Conservation (phyloP, 1,284 basidiomycete species). For the Naganishia cerealis region DNA sequence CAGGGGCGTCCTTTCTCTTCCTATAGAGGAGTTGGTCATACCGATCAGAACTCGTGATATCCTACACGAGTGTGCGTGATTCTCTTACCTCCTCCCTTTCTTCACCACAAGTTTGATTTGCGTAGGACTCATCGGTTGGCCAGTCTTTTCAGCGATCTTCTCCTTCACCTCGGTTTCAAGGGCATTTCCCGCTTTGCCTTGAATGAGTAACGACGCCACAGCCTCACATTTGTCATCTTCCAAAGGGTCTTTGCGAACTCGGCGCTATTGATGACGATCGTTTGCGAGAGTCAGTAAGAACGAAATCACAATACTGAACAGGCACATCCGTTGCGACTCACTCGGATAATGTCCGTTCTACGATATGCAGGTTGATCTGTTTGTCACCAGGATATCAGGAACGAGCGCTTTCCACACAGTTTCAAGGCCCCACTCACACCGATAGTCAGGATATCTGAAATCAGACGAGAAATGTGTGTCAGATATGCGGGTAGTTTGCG, state of each 20-base stretch:
- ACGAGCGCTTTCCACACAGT: neutral
- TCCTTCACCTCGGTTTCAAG: conserved; percentile 49
- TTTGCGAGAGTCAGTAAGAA: neutral
- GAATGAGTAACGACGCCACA: conserved; percentile 48
- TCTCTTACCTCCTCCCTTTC: conserved; percentile 30
- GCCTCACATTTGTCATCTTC: conserved; percentile 52
- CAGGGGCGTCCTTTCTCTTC: conserved; percentile 42
- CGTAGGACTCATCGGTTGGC: conserved; percentile 35
- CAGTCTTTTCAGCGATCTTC: conserved; percentile 38
- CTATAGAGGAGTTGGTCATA: neutral
- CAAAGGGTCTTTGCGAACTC: conserved; percentile 49
- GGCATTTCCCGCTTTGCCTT: conserved; percentile 46
- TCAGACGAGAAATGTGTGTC: too few relatives aligned
- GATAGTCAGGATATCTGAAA: conserved; percentile 47
- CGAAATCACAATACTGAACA: neutral
- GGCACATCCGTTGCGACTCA: neutral
- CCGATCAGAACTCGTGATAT: neutral
- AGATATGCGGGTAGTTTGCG: neutral
- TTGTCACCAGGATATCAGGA: neutral
- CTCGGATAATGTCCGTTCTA: conserved; percentile 49
- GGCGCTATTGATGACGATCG: conserved; percentile 31
- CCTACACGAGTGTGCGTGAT: too few relatives aligned
- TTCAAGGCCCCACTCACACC: conserved; percentile 32
- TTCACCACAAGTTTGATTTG: conserved; percentile 32
- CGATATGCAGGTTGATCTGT: conserved; percentile 48